Evolutionary conservation across 140 eudicot species (phyloP).

Genomic region (Anethum foeniculum): DNA sequence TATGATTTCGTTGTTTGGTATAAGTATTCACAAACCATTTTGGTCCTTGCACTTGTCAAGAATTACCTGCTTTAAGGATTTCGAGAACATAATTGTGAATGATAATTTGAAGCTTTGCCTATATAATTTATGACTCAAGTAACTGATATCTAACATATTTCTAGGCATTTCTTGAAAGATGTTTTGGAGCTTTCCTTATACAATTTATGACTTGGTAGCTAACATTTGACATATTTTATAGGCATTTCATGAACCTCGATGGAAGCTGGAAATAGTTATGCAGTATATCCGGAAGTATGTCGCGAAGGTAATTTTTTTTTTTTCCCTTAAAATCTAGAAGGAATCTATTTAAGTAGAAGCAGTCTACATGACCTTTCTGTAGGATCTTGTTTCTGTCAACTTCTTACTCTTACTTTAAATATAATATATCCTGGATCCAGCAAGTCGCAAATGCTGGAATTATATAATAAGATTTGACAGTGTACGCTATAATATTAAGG

Average conservation of each 20-base stretch:
- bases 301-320: slow-evolving; percentile 53
- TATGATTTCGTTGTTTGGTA: background rate
- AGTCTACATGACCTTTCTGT: background rate
- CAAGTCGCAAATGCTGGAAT: background rate
- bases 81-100: background rate
- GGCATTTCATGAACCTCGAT: slow-evolving; percentile 66
- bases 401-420: background rate
- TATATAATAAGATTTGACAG: background rate
- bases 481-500: background rate
- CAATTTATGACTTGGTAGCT: slow-evolving; percentile 11
- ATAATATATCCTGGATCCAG: background rate
- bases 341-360: slow-evolving; percentile 6
- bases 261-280: slow-evolving; percentile 67
- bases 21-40: background rate
- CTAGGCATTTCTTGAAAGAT: slow-evolving; percentile 51
- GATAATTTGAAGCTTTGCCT: background rate
- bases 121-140: slow-evolving; percentile 7
- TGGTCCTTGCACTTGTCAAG: background rate
- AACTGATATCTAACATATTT: slow-evolving; percentile 19
- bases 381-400: background rate
- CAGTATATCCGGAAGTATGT: slow-evolving; percentile 70
- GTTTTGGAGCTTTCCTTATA: background rate
- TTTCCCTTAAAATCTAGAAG: background rate
- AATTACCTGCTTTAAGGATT: background rate
- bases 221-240: slow-evolving; percentile 22